Percentiles rank a stretch among this genome's conserved stretches.
These are phyloP conservation scores for Lentinula sp. DNA, from an alignment of 768 basidiomycete genomes.

Conservation along the genomic window DNA sequence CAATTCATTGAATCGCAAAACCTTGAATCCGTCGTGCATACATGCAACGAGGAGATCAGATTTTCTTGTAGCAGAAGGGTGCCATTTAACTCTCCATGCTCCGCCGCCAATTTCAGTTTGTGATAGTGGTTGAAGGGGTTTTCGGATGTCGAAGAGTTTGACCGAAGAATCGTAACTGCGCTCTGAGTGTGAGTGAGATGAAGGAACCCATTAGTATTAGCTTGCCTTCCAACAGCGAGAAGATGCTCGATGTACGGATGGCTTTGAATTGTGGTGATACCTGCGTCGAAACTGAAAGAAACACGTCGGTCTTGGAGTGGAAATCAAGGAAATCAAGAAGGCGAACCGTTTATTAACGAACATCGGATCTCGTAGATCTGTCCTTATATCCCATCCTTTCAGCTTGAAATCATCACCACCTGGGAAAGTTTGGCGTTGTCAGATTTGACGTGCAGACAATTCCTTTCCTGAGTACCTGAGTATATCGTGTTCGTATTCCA, in stretches of 20 bases:
- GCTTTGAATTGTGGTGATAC: slow-evolving; percentile 85
- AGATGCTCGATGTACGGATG: slow-evolving; percentile 77
- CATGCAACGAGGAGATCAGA: slow-evolving; percentile 85
- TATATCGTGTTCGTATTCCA: slow-evolving; percentile 79
- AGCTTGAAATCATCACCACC: slow-evolving; percentile 91
- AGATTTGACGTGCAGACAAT: neutral
- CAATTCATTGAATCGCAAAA: slow-evolving; percentile 44
- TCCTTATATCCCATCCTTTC: slow-evolving; percentile 87
- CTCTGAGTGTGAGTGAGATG: neutral
- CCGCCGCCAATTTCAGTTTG: slow-evolving; percentile 75
- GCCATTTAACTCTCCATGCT: slow-evolving; percentile 96
- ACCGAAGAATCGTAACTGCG: slow-evolving; percentile 80
- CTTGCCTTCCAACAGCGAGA: slow-evolving; percentile 86
- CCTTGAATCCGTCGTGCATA: slow-evolving; percentile 97
- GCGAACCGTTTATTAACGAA: slow-evolving; percentile 69
- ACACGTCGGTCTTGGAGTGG: neutral
- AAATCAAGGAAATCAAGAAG: neutral
- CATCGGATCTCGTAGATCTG: slow-evolving; percentile 50
- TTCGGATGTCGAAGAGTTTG: slow-evolving; percentile 78
- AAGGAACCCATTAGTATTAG: neutral
- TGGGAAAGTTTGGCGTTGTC: slow-evolving; percentile 19
- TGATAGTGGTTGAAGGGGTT: slow-evolving; percentile 48
- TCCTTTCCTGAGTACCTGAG: slow-evolving; percentile 50
- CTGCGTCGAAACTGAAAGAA: slow-evolving; percentile 74
- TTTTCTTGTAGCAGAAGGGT: slow-evolving; percentile 63